Conservation (phyloP, 2,329 filamentous ascomycete genomes). For the Tolypocladium paradoxum region DNA sequence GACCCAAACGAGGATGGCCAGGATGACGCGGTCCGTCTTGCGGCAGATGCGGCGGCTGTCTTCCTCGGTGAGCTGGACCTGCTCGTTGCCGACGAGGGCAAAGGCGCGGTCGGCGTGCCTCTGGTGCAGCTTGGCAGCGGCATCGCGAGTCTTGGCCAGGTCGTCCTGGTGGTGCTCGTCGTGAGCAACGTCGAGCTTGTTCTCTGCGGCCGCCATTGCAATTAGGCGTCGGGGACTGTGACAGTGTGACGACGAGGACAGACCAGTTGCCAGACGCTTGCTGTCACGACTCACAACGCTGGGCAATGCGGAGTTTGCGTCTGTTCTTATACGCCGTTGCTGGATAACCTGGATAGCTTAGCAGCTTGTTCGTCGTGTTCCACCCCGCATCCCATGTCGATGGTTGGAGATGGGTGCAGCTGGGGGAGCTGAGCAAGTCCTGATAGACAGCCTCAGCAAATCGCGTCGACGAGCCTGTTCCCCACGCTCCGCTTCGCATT, state of each 20-base stretch:
- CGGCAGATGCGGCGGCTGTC: conserved; percentile 35
- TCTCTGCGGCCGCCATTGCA: conserved; percentile 2
- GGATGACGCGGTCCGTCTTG: conserved; percentile 51
- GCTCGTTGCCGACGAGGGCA: neutral
- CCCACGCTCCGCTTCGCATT: no score
- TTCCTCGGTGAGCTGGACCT: conserved; percentile 8
- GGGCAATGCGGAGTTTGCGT: neutral
- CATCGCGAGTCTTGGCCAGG: neutral
- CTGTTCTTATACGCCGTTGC: neutral
- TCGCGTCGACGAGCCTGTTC: neutral
- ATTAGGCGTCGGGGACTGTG: neutral
- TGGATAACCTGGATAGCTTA: neutral
- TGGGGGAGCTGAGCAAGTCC: neutral
- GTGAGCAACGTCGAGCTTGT: conserved; percentile 5
- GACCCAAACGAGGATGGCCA: conserved; percentile 44
- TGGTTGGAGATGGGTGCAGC: neutral
- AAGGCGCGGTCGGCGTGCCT: conserved; percentile 1
- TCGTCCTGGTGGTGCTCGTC: conserved; percentile 3
- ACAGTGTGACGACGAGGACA: neutral
- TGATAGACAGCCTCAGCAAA: neutral
- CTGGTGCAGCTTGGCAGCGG: neutral
- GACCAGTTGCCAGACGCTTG: neutral
- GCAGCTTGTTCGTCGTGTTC: neutral
- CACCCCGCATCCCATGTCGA: neutral
- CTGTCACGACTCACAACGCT: neutral